Evolutionary conservation across 2,329 filamentous ascomycete genomes (phyloP), one percentile per base, ranked within the genome.

Genomic region (Elsinoe australis): DNA sequence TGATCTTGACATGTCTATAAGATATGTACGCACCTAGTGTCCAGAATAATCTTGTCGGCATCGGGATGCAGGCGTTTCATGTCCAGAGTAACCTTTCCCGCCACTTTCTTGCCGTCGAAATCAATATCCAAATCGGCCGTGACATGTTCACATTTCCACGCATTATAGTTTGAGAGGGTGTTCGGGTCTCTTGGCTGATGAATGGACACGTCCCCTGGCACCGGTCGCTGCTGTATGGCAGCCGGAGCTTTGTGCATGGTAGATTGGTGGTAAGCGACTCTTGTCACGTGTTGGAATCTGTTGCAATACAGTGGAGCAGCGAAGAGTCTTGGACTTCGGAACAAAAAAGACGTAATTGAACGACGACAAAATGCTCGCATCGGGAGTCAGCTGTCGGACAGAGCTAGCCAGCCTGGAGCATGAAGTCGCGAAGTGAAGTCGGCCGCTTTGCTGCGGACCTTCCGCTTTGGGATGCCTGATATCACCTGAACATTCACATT

Each of bases 91-190:
- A 95, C 87, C 54, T 77, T 82, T 18, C 92, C 92, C 52, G 76
- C 77, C 54, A 96, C 75, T 48, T 78, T 75, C 71, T 87, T 85
- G 61, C 80, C 74, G 52, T 84, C 78, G 64, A 96, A 98, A 60
- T 94, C 81, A 58, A 96, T 82, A 56, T 80, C 79, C 60, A 95
- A 79, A 64, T 85, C 80, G 50, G 86, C 85, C 15, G 79, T 82
- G 15, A 87, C 92, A 70, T 95, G 88, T 63, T 76, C 81, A 14
- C 87, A 95, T 52, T 79, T 74, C 81, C 87, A 95, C 49, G 83
- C 81, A 65, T 86, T 81, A 68, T 95, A 95, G 71, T 96, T 96
- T 62, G 86, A 85, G 51, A 92, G 70, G 19, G 92, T 95, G 65
- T 88, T 94, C 47, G 88, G 88, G 68, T 96, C 90, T 53, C 63